phyloP scores from a whole-genome alignment of 495 filamentous ascomycete genomes.

The Lophium mytilinum region DNA sequence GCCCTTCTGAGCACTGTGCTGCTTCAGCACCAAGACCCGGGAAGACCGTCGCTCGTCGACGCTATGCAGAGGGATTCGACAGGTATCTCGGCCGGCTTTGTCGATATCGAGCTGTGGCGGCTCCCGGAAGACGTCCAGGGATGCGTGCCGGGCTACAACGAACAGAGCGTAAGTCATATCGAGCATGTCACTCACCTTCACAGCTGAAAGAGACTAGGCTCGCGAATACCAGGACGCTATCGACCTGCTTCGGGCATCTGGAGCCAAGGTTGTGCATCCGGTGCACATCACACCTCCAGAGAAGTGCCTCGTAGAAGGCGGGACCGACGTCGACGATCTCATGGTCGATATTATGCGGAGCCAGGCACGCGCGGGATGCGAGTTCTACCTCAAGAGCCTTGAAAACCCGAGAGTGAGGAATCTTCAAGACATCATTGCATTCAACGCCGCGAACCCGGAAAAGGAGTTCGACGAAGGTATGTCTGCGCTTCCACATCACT shows the following conservation, averaged over 20 bases:
- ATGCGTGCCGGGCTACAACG: too few species aligned
- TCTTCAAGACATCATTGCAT: constrained; percentile 3
- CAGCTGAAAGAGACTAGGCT: too few species aligned
- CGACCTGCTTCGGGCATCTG: too few species aligned
- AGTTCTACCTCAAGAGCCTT: background rate
- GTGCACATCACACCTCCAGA: constrained; percentile 4
- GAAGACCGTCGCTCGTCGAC: too few species aligned
- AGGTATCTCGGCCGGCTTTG: too few species aligned
- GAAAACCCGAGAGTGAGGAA: background rate
- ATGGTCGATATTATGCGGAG: constrained; percentile 3
- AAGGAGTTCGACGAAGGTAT: constrained; percentile 1
- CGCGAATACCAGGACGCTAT: too few species aligned
- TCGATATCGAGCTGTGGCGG: too few species aligned
- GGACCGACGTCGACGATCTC: constrained; percentile 2
- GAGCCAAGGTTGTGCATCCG: background rate
- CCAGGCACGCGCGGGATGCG: background rate
- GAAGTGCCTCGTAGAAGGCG: constrained; percentile 1
- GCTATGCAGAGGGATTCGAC: too few species aligned
- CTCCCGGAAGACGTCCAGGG: too few species aligned
- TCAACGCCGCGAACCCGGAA: constrained; percentile 3
- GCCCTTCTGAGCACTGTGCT: constrained; percentile 1
- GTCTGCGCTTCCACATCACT: background rate
- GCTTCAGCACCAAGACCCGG: too few species aligned
- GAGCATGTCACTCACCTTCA: too few species aligned
- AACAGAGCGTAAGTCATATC: too few species aligned